Conservation (phyloP, 1,284 basidiomycete genomes). For the Trichosporon asahii region DNA sequence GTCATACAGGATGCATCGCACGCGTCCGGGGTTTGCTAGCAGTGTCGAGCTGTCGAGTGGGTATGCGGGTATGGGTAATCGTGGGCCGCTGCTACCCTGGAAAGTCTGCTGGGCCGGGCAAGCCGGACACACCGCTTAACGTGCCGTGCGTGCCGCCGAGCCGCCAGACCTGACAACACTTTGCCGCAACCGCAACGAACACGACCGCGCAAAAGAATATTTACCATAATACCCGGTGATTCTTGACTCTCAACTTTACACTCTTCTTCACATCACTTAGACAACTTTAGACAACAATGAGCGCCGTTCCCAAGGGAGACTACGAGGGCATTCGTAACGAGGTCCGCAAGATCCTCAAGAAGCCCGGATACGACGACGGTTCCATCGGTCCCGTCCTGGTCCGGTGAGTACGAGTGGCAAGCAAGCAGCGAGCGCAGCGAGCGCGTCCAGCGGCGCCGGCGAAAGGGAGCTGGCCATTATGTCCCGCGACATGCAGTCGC, state of each 20-base stretch:
- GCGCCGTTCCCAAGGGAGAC: slow-evolving; percentile 8
- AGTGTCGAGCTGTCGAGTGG: neutral
- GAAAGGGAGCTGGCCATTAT: no score
- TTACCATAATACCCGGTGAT: neutral
- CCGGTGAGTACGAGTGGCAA: slow-evolving; percentile 34
- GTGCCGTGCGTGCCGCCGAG: neutral
- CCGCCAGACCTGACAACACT: neutral
- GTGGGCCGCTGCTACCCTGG: neutral
- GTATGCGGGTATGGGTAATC: neutral
- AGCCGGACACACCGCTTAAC: neutral
- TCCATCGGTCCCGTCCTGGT: slow-evolving; percentile 50
- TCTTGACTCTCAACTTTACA: neutral
- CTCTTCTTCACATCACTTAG: no score
- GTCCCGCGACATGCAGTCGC: neutral
- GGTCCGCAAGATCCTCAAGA: slow-evolving; percentile 48
- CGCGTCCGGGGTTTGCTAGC: neutral
- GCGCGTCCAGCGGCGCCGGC: neutral
- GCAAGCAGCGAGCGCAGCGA: neutral
- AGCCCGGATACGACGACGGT: slow-evolving; percentile 52
- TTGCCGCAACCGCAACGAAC: neutral
- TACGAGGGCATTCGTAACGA: slow-evolving; percentile 40
- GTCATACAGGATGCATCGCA: neutral
- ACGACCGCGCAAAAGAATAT: neutral
- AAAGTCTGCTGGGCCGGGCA: neutral
- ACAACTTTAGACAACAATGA: neutral